Conservation (phyloP, 202 grass and related monocot genomes). For the Digitaria exilis region DNA sequence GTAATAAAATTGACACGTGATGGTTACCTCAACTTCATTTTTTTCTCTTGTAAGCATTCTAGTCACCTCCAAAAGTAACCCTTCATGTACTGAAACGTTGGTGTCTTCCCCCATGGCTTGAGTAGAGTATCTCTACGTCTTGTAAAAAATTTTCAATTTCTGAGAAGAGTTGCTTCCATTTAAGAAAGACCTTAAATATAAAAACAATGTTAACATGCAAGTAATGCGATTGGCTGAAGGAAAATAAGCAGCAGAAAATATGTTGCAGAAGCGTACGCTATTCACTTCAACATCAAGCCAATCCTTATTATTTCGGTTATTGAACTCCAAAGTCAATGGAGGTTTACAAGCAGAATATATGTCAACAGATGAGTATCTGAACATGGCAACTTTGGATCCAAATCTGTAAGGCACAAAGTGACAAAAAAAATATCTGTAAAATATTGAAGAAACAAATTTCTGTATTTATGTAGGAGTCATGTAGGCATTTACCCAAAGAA, state of each 20-base stretch:
- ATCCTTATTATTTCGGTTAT: slow-evolving; percentile 59
- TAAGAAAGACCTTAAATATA: slow-evolving; percentile 66
- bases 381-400: slow-evolving; percentile 83
- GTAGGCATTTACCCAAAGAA: slow-evolving; percentile 86
- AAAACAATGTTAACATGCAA: slow-evolving; percentile 42
- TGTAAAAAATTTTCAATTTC: slow-evolving; percentile 60
- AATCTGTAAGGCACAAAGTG: slow-evolving; percentile 53
- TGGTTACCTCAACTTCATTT: slow-evolving; percentile 65
- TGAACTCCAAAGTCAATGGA: slow-evolving; percentile 69
- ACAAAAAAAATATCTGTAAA: slow-evolving; percentile 17
- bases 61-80: slow-evolving; percentile 57
- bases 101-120: slow-evolving; percentile 5
- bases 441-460: slow-evolving; percentile 1
- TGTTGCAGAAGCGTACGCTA: slow-evolving; percentile 54
- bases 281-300: slow-evolving; percentile 75
- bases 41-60: slow-evolving; percentile 64
- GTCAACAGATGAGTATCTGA: slow-evolving; percentile 84
- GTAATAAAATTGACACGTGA: slow-evolving; percentile 12
- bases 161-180: slow-evolving; percentile 64
- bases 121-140: slow-evolving; percentile 54
- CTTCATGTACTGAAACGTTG: background rate
- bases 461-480: slow-evolving; percentile 19
- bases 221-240: slow-evolving; percentile 21
- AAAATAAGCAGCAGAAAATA: slow-evolving; percentile 32
- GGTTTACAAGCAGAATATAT: slow-evolving; percentile 86